These are phyloP conservation scores for Croton setiger DNA, from an alignment of 441 rosid species.

Conservation along the genomic window DNA sequence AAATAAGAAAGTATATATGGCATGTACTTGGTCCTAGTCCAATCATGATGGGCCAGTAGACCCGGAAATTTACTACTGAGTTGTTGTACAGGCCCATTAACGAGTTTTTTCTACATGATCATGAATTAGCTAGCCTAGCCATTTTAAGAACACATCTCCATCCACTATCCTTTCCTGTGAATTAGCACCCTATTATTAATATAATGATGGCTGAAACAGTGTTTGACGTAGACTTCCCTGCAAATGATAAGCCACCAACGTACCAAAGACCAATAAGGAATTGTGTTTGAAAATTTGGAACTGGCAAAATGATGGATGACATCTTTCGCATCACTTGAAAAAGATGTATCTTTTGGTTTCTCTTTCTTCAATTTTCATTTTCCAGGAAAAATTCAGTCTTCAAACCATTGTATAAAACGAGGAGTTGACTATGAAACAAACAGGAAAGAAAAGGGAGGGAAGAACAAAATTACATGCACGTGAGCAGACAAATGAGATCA, in stretches of 20 bases:
- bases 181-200: background rate
- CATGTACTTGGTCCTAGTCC: background rate
- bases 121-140: background rate
- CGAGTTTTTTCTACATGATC: background rate
- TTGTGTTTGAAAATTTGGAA: background rate
- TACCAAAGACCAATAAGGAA: background rate
- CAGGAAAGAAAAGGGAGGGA: background rate
- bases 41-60: background rate
- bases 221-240: conserved; percentile 2
- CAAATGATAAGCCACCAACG: conserved; percentile 20
- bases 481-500: conserved; percentile 19
- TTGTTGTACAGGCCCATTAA: background rate
- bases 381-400: background rate
- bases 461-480: conserved; percentile 6
- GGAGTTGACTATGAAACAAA: conserved; percentile 9
- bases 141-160: too few species aligned
- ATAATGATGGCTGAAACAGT: background rate
- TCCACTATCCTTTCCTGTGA: background rate
- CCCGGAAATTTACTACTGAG: too few species aligned
- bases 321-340: conserved; percentile 3
- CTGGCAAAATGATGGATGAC: conserved; percentile 12
- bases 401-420: conserved; percentile 6
- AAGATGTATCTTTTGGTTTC: background rate
- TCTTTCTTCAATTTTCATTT: background rate
- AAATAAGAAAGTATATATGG: too few species aligned